These are phyloP conservation scores for Pholiota adiposa DNA, from an alignment of 1,284 basidiomycete species.

Conservation along the genomic window DNA sequence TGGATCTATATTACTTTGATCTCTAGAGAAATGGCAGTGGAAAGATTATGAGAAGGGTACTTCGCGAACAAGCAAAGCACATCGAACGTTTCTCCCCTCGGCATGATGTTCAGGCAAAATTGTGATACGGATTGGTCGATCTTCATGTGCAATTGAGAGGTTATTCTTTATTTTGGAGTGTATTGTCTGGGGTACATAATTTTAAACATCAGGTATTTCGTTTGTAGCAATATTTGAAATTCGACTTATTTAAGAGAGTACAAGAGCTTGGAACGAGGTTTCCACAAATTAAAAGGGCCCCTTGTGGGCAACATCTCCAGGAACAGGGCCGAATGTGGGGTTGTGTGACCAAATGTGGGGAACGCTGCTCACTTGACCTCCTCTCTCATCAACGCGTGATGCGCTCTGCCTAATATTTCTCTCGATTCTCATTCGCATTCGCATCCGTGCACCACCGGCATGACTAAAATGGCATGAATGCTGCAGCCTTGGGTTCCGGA, in stretches of 20 bases:
- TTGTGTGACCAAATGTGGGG: neutral
- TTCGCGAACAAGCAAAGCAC: constrained; percentile 33
- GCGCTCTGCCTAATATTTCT: neutral
- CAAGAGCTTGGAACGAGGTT: no score
- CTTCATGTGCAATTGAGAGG: no score
- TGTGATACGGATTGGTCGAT: no score
- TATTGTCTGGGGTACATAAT: no score
- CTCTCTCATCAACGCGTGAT: constrained; percentile 1
- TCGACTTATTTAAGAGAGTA: no score
- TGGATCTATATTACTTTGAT: neutral
- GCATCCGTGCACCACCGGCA: neutral
- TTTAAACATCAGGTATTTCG: no score
- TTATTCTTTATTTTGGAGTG: no score
- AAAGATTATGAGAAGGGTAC: constrained; percentile 37
- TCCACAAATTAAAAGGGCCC: no score
- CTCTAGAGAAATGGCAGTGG: constrained; percentile 64
- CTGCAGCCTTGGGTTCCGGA: neutral
- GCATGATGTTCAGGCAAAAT: neutral
- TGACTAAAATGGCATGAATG: neutral
- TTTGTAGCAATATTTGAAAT: no score
- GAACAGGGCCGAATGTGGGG: neutral
- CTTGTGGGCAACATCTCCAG: no score
- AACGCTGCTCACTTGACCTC: neutral
- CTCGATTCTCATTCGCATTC: neutral
- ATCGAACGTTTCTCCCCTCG: neutral